Evolutionary conservation across 2,329 filamentous ascomycete genomes (phyloP), one percentile per base, ranked within the genome.

Genomic region (Coleophoma eucalyptorum): DNA sequence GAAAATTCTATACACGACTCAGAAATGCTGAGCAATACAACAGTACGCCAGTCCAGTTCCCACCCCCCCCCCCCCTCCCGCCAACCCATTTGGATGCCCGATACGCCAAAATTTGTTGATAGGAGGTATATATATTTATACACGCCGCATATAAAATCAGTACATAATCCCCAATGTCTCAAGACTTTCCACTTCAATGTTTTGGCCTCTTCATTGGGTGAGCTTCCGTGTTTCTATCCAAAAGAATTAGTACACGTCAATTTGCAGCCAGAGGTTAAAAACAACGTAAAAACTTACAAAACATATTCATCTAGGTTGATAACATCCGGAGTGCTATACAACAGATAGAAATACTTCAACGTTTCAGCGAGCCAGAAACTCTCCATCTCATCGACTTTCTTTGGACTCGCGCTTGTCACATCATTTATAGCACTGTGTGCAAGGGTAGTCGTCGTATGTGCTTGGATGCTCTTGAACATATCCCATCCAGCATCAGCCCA

Each of bases 281-380:
- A 26, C 4, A 26, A 26, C 10, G 26, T 8, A 26, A 26, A 26
- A 1, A 61, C 62, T 53, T 64, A 63, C 54, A 78, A 60, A 34
- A 86, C 80, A 68, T 75, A 86, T 13, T 84, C 75, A 67, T 87
- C 83, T 61, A 87, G 65, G 64, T 74, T 83, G 18, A 84, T 68
- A 21, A 78, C 60, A 20, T 72, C 70, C 2, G 77, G 75, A 44
- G 83, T 62, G 20, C 57, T 57, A 38, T 63, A 69, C 7, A 79
- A 75, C 57, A 86, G 58, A 65, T 83, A 87, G 20, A 75, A 71
- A 59, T 87, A 86, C 67, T 87, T 87, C 61, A 87, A 58, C 47
- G 83, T 80, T 65, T 87, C 83, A 0, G 83, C 84, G 59, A 86
- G 81, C 67, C 84, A 76, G 64, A 85, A 87, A 58, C 54, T 58